Evolutionary conservation across 257 asterid species (phyloP).

Genomic region (Cynanchum wilfordii): DNA sequence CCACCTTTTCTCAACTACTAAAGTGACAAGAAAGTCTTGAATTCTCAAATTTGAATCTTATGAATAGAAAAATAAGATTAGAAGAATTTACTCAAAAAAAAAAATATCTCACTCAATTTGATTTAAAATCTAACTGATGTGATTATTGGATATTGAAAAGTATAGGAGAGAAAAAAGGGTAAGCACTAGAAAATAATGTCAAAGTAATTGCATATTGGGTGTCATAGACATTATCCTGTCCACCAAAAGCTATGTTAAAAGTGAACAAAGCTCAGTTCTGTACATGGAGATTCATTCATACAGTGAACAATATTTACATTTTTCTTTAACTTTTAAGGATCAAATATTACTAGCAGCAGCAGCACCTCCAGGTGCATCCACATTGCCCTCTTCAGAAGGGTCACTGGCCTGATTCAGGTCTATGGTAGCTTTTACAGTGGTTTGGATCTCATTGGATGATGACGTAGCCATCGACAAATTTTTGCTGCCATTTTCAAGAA

Average conservation of each 20-base stretch:
- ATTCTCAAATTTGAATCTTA: too few species aligned
- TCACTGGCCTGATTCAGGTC: conserved; percentile 21
- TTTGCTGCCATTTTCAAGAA: conserved; percentile 23
- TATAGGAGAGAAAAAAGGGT: too few species aligned
- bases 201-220: too few species aligned
- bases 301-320: neutral
- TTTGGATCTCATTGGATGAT: conserved; percentile 24
- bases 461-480: conserved; percentile 21
- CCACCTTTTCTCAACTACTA: too few species aligned
- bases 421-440: conserved; percentile 18
- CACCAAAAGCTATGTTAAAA: neutral
- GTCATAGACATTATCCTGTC: neutral
- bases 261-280: neutral
- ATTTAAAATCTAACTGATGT: too few species aligned
- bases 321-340: neutral
- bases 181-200: too few species aligned
- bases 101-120: too few species aligned
- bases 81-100: too few species aligned
- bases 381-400: conserved; percentile 10
- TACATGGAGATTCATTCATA: neutral
- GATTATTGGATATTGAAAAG: too few species aligned
- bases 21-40: too few species aligned
- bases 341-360: conserved; percentile 21
- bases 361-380: conserved; percentile 13
- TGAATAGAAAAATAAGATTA: too few species aligned